A percentile compares a stretch with the other conserved stretches of the same genome.
These are phyloP conservation scores for Cyberlindnera veronae DNA, from an alignment of 805 yeast species.

Conservation along the genomic window DNA sequence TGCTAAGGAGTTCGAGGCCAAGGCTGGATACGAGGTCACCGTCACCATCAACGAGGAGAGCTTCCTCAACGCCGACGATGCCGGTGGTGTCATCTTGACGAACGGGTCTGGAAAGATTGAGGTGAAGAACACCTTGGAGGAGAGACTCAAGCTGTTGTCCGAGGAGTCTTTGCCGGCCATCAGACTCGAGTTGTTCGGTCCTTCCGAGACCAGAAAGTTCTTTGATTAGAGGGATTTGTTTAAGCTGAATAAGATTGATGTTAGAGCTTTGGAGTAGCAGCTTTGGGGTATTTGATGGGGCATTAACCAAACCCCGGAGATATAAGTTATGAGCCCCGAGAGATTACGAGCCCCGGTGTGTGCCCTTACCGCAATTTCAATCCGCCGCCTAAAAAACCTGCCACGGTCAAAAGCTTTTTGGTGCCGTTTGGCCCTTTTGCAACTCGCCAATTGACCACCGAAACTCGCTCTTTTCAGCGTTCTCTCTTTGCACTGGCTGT, in stretches of 20 bases:
- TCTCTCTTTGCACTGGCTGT: constrained; percentile 1
- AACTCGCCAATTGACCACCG: background rate
- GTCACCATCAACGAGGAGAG: constrained; percentile 53
- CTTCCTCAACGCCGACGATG: constrained; percentile 56
- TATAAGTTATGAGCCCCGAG: no score
- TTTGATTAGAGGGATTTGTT: constrained; percentile 67
- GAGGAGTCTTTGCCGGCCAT: constrained; percentile 90
- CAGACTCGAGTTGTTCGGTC: constrained; percentile 85
- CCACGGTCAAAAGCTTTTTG: constrained; percentile 1
- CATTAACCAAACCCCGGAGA: no score
- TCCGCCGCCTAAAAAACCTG: background rate
- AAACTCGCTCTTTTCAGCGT: background rate
- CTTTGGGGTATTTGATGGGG: no score
- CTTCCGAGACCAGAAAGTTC: constrained; percentile 82
- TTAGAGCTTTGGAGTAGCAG: no score
- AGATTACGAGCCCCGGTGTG: constrained; percentile 1
- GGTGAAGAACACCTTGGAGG: constrained; percentile 90
- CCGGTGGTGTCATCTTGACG: constrained; percentile 82
- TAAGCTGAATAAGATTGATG: no score
- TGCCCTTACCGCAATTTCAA: constrained; percentile 2
- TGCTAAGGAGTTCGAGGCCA: constrained; percentile 56
- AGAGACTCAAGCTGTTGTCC: constrained; percentile 79
- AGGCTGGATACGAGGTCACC: constrained; percentile 54
- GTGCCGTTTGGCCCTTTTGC: background rate
- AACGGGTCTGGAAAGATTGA: constrained; percentile 79